phyloP scores from a whole-genome alignment of 2,329 filamentous ascomycete species.

The Hortaea werneckii region DNA sequence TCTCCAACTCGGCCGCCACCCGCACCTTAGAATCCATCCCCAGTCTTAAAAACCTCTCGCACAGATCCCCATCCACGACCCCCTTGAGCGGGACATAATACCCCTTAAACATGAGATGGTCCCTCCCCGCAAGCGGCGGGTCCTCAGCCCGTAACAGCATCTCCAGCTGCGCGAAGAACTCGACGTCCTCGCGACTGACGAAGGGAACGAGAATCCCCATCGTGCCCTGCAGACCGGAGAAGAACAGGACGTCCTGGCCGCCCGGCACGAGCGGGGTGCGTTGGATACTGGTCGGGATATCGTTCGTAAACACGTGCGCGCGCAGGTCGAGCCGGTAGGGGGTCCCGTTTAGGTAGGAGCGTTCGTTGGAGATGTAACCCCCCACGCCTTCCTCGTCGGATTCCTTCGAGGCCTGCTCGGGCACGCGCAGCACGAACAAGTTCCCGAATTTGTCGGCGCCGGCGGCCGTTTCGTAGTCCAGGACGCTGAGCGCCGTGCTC shows the following conservation, averaged over 20 bases:
- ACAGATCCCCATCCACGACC: slow-evolving; percentile 91
- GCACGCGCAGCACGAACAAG: slow-evolving; percentile 82
- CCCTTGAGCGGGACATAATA: slow-evolving; percentile 97
- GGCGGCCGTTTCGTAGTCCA: slow-evolving; percentile 92
- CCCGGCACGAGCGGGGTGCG: slow-evolving; percentile 86
- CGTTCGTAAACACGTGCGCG: slow-evolving; percentile 81
- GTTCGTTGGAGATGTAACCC: slow-evolving; percentile 74
- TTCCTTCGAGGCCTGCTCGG: slow-evolving; percentile 74
- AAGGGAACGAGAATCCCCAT: slow-evolving; percentile 91
- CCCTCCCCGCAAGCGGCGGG: slow-evolving; percentile 76
- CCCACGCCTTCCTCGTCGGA: slow-evolving; percentile 88
- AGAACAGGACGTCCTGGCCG: slow-evolving; percentile 81
- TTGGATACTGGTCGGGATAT: slow-evolving; percentile 81
- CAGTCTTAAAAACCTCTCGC: slow-evolving; percentile 79
- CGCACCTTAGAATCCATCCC: slow-evolving; percentile 84
- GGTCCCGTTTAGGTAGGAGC: slow-evolving; percentile 80
- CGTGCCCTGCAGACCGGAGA: slow-evolving; percentile 90
- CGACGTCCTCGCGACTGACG: slow-evolving; percentile 79
- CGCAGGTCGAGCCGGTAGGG: slow-evolving; percentile 76
- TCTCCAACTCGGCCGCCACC: slow-evolving; percentile 87
- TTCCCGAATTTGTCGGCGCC: slow-evolving; percentile 98
- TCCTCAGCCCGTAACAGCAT: slow-evolving; percentile 79
- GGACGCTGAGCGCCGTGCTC: slow-evolving; percentile 85
- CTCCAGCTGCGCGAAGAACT: slow-evolving; percentile 95
- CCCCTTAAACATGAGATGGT: slow-evolving; percentile 89